Evolutionary conservation across 192 early-diverging fungal species (phyloP).

Genomic region (Paraglomus brasilianum): DNA sequence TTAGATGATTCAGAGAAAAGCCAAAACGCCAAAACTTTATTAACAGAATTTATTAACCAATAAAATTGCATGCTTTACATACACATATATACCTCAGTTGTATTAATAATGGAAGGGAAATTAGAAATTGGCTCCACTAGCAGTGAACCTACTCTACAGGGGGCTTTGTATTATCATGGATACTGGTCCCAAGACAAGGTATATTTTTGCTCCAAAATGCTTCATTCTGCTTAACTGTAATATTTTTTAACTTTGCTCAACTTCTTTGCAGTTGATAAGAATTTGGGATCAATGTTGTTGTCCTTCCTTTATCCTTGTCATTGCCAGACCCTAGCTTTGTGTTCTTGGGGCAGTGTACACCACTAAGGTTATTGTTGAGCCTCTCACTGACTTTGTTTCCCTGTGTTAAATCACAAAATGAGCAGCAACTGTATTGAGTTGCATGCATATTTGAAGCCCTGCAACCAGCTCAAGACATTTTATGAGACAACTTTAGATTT

Average conservation of each 20-base stretch:
- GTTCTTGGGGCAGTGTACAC: not conserved
- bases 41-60: too few species aligned
- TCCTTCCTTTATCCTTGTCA: not conserved
- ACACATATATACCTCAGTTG: too few species aligned
- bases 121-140: not conserved
- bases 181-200: slow-evolving; percentile 1
- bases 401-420: not conserved
- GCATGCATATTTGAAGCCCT: not conserved
- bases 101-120: not conserved
- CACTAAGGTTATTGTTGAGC: not conserved
- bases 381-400: slow-evolving; percentile 1
- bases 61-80: too few species aligned
- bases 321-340: slow-evolving; percentile 1
- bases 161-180: slow-evolving; percentile 2
- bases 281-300: not conserved
- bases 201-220: not conserved
- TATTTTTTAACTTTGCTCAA: not conserved
- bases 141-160: not conserved
- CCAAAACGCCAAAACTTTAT: too few species aligned
- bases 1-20: too few species aligned
- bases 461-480: not conserved
- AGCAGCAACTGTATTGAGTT: not conserved
- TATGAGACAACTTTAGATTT: not conserved
- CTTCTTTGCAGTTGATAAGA: not conserved
- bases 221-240: not conserved